phyloP scores from a whole-genome alignment of 2,329 filamentous ascomycete genomes.

The Alternaria brassicicola region DNA sequence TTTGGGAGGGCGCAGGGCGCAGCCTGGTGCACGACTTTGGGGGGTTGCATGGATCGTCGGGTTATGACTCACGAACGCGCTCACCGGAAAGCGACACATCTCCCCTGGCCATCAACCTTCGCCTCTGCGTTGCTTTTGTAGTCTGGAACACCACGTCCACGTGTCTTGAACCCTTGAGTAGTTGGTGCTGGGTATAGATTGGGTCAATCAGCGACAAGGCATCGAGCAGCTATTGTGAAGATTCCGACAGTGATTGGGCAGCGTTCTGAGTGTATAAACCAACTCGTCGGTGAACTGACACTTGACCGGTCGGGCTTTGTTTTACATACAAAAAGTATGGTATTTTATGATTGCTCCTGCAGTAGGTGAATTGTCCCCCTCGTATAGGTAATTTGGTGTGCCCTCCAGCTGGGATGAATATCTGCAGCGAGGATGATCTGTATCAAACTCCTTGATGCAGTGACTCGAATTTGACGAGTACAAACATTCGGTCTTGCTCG shows the following conservation, averaged over 20 bases:
- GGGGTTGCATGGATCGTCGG: constrained; percentile 17
- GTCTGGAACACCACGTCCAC: not conserved
- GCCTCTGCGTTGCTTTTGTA: constrained; percentile 4
- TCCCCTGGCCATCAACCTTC: constrained; percentile 18
- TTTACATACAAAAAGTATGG: not conserved
- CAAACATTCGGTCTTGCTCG: not conserved
- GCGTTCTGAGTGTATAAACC: not conserved
- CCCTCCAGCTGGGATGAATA: not conserved
- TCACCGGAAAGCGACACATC: constrained; percentile 26
- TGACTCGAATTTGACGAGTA: not conserved
- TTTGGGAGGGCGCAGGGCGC: constrained; percentile 5
- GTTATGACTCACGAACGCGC: constrained; percentile 31
- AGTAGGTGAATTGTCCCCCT: not conserved
- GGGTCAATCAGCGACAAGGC: not conserved
- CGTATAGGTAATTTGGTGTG: not conserved
- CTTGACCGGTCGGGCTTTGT: not conserved
- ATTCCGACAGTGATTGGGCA: not conserved
- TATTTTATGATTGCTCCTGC: not conserved
- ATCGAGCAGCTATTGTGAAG: not conserved
- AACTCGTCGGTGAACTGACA: not conserved
- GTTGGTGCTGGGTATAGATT: not conserved
- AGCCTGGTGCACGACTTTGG: constrained; percentile 20
- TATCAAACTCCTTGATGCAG: too few species aligned
- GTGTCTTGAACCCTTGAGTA: not conserved
- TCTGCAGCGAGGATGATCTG: not conserved